Evolutionary conservation across 2,329 filamentous ascomycete species (phyloP).

Genomic region (Chaetomium globosum): DNA sequence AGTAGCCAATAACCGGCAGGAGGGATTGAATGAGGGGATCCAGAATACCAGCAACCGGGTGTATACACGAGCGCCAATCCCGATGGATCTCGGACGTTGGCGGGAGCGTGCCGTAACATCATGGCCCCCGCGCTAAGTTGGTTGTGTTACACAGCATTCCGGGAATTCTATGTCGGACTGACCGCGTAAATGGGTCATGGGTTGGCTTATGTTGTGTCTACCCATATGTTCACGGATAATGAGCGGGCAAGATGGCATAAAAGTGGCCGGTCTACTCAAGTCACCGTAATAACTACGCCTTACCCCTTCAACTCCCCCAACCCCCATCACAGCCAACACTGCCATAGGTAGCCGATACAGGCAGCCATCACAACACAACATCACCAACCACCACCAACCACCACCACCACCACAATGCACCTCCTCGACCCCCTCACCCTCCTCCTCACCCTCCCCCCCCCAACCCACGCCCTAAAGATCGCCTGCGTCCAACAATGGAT

Average conservation of each 20-base stretch:
- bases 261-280: background rate
- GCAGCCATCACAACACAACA: background rate
- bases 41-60: background rate
- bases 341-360: too few species aligned
- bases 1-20: background rate
- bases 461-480: slow-evolving; percentile 16
- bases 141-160: background rate
- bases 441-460: background rate
- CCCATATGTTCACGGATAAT: background rate
- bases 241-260: background rate
- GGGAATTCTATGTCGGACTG: background rate
- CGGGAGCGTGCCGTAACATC: background rate
- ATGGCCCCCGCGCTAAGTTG: background rate
- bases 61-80: background rate
- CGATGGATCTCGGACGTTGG: background rate
- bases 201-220: background rate
- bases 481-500: slow-evolving; percentile 26
- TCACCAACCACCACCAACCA: too few species aligned
- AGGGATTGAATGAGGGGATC: background rate
- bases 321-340: background rate
- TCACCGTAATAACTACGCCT: too few species aligned
- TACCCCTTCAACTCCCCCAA: background rate
- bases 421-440: background rate
- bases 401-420: slow-evolving; percentile 1
- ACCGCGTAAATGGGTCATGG: background rate